Evolutionary conservation across 768 basidiomycete genomes (phyloP).

Genomic region (Galerina marginata): DNA sequence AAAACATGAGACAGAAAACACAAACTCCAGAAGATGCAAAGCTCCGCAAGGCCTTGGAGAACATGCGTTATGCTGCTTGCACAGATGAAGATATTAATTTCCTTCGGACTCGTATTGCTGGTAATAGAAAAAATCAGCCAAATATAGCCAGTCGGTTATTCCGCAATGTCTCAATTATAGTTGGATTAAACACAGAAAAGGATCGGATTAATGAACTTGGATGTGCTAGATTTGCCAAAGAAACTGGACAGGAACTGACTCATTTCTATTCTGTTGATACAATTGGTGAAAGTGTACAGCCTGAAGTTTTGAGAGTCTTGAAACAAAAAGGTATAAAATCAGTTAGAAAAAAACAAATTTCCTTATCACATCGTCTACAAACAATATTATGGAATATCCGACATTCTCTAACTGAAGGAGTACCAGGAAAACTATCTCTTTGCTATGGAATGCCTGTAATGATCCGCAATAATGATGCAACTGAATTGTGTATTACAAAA

Average conservation of each 20-base stretch:
- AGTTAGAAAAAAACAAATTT: conserved; percentile 35
- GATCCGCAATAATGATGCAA: conserved; percentile 40
- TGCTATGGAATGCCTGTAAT: conserved; percentile 36
- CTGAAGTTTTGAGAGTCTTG: conserved; percentile 24
- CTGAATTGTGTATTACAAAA: conserved; percentile 41
- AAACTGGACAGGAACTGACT: conserved; percentile 28
- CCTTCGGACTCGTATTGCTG: conserved; percentile 25
- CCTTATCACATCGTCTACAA: no score
- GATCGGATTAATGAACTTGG: conserved; percentile 38
- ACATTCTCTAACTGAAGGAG: conserved; percentile 15
- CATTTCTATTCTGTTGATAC: conserved; percentile 33
- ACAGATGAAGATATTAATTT: conserved; percentile 37
- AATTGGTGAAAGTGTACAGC: background rate
- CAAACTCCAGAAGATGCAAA: conserved; percentile 28
- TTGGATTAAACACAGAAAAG: conserved; percentile 32
- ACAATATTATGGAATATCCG: conserved; percentile 15
- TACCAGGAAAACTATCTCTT: conserved; percentile 30
- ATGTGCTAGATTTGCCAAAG: conserved; percentile 34
- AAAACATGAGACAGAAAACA: conserved; percentile 38
- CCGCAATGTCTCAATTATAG: conserved; percentile 40
- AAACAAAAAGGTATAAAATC: conserved; percentile 31
- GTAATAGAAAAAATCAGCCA: conserved; percentile 12
- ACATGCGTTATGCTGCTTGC: conserved; percentile 31
- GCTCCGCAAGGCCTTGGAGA: conserved; percentile 26
- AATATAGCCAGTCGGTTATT: conserved; percentile 22